These are phyloP conservation scores for Kwoniella dejecticola DNA, from an alignment of 768 basidiomycete species.

Conservation along the genomic window DNA sequence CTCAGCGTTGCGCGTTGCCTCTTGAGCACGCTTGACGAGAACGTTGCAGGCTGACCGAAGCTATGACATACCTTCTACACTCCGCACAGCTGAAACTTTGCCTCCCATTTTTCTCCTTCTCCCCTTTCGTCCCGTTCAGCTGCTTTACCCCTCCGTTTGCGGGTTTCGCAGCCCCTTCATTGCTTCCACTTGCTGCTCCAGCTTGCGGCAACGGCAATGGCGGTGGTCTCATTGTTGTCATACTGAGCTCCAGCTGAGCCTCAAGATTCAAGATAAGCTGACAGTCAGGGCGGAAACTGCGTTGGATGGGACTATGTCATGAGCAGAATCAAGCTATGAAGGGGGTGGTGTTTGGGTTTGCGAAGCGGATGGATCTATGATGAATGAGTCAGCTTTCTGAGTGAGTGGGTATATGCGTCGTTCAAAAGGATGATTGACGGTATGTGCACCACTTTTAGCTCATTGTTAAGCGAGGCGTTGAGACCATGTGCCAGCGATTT, in stretches of 20 bases:
- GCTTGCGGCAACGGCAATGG: slow-evolving; percentile 9
- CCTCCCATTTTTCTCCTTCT: slow-evolving; percentile 26
- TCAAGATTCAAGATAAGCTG: neutral
- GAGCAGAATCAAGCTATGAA: too few species aligned
- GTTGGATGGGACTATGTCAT: neutral
- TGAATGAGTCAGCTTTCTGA: too few species aligned
- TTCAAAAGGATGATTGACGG: neutral
- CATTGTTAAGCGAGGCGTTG: slow-evolving; percentile 1
- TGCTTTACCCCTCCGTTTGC: slow-evolving; percentile 1
- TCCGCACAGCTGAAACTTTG: slow-evolving; percentile 53
- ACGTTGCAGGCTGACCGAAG: neutral
- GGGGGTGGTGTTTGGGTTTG: too few species aligned
- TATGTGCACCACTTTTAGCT: neutral
- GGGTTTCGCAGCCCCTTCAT: neutral
- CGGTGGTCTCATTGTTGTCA: slow-evolving; percentile 10
- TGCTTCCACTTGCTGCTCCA: neutral
- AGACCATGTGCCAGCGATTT: neutral
- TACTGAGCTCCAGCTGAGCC: neutral
- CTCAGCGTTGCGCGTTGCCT: too few species aligned
- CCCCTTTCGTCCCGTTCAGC: slow-evolving; percentile 9
- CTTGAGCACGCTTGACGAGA: neutral
- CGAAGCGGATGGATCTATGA: too few species aligned
- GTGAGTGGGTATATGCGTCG: too few species aligned
- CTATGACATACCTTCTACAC: slow-evolving; percentile 41
- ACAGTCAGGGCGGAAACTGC: neutral